Evolutionary conservation across 2,329 filamentous ascomycete genomes (phyloP).

Genomic region (Colletotrichum orchidophilum): DNA sequence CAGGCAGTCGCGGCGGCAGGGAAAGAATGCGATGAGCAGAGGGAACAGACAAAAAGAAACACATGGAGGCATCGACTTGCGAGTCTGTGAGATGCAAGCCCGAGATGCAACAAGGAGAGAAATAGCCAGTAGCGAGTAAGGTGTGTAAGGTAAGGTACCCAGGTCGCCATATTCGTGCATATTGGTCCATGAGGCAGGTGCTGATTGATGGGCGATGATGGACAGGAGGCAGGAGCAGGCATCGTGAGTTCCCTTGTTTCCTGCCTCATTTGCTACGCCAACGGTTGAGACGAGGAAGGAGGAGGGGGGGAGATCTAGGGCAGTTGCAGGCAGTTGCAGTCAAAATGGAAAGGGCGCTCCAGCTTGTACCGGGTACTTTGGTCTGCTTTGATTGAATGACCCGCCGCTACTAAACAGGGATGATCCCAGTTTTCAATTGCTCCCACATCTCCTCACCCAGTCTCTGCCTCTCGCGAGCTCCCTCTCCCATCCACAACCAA

Average conservation of each 20-base stretch:
- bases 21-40: conserved; percentile 18
- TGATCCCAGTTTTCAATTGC: conserved; percentile 8
- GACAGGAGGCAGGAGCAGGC: not conserved
- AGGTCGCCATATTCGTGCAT: not conserved
- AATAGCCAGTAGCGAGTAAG: not conserved
- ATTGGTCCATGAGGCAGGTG: not conserved
- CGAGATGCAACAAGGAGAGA: not conserved
- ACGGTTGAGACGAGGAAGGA: not conserved
- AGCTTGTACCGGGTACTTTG: conserved; percentile 21
- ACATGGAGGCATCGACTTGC: not conserved
- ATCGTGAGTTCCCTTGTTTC: conserved; percentile 25
- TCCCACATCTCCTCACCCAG: not conserved
- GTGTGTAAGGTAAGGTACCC: not conserved
- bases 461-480: not conserved
- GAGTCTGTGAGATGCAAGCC: not conserved
- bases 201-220: not conserved
- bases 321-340: conserved; percentile 7
- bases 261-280: conserved; percentile 2
- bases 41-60: conserved; percentile 24
- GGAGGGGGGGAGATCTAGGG: not conserved
- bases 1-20: not conserved
- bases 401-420: conserved; percentile 19
- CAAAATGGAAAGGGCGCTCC: conserved; percentile 17
- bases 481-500: not conserved
- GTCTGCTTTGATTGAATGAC: conserved; percentile 19